Base-by-base conservation (phyloP, 129 eudicot species). In the Flaveria ramosissima region DNA sequence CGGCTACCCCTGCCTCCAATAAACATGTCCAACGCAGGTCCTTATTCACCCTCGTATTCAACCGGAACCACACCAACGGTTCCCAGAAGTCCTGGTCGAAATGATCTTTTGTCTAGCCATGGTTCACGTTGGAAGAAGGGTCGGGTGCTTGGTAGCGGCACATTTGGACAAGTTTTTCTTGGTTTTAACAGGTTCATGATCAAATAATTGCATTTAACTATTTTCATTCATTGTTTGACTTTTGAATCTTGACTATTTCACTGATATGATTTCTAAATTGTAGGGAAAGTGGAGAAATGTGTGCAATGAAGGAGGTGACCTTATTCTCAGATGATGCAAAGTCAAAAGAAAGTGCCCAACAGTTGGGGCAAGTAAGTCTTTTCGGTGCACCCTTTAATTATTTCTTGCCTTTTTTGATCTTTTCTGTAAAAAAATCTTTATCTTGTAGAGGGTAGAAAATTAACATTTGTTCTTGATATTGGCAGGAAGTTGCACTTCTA, bases 61-160 rank as follows among this genome's bases (percentile, higher is more conserved):
- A 80, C 85, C 11, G 86, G 78, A 36, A 72, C 81, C 42, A 73
- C 88, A 32, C 88, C 88, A 47, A 55, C 60, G 9, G 68, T 76
- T 70, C 82, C 84, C 6, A 71, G 85, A 76, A 85, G 88, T 70
- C 88, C 88, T 14, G 86, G 82, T 23, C 65, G 81, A 63, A 73
- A 82, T 24, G 89, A 83, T 21, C 61, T 57, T 72, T 70, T 84
- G 61, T 77, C 70, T 19, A 78, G 81, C 78, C 80, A 83, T 59
- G 85, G 84, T 59, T 84, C 93, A 45, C 77, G 85, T 2, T 89
- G 95, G 95, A 89, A 86, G 85, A 89, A 89, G 81, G 91, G 95
- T 45, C 52, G 80, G 20, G 78, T 89, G 80, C 82, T 89, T 55
- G 95, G 91, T 65, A 87, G 89, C 67, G 95, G 95, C 62, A 82